These are phyloP conservation scores for Leccinum subrobustum DNA, from an alignment of 1,284 basidiomycete genomes.

Conservation along the genomic window DNA sequence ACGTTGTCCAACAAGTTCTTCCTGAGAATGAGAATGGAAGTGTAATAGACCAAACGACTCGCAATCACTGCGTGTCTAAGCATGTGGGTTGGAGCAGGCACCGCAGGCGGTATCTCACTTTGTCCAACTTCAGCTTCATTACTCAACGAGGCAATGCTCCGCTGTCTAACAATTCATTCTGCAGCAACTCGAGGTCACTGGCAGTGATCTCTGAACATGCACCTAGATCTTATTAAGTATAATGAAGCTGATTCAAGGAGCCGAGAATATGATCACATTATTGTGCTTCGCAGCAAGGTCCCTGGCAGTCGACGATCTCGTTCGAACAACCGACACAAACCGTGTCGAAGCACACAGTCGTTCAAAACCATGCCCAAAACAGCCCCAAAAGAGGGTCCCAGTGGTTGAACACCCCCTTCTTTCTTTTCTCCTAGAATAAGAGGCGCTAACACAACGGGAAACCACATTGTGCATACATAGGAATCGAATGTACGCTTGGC, in stretches of 20 bases:
- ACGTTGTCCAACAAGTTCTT: neutral
- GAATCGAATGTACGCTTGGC: neutral
- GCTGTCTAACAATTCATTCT: neutral
- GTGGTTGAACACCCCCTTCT: neutral
- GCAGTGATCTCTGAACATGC: no score
- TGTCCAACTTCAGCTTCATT: neutral
- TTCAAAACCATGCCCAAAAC: neutral
- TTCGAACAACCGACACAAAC: neutral
- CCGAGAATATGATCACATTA: neutral
- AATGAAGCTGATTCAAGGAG: neutral
- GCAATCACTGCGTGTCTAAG: neutral
- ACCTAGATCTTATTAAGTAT: neutral
- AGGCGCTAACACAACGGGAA: no score
- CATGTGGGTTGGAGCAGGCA: neutral
- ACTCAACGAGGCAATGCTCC: neutral
- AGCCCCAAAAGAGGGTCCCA: neutral
- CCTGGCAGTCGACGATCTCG: neutral
- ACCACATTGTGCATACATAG: neutral
- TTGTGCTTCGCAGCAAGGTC: neutral
- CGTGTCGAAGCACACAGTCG: neutral
- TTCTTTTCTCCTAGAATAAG: no score
- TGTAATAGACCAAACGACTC: neutral
- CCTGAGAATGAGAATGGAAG: neutral
- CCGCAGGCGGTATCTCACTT: neutral
- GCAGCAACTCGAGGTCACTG: neutral